Conservation (phyloP, 2,329 filamentous ascomycete species). For the Aspergillus ustus region DNA sequence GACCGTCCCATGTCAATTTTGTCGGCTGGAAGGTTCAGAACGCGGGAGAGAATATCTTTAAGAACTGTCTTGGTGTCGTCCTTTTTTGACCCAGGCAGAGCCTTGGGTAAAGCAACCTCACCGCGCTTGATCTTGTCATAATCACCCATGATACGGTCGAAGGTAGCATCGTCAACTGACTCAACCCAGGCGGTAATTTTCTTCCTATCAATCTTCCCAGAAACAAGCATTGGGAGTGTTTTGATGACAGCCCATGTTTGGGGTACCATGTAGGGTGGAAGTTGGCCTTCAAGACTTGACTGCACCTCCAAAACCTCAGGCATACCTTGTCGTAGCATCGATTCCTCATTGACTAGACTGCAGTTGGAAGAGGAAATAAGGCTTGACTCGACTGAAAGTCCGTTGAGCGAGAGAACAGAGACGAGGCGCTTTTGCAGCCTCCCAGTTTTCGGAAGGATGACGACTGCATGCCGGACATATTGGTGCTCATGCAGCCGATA, state of each 20-base stretch:
- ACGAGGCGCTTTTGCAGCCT: slow-evolving; percentile 49
- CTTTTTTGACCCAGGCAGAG: slow-evolving; percentile 22
- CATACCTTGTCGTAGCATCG: slow-evolving; percentile 22
- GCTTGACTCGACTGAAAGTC: slow-evolving; percentile 26
- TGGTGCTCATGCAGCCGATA: slow-evolving; percentile 37
- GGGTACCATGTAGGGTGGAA: slow-evolving; percentile 51
- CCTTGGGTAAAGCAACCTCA: slow-evolving; percentile 19
- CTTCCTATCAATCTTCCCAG: slow-evolving; percentile 41
- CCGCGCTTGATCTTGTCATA: slow-evolving; percentile 33
- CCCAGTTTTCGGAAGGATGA: slow-evolving; percentile 48
- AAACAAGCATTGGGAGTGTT: slow-evolving; percentile 41
- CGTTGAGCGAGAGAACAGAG: slow-evolving; percentile 47
- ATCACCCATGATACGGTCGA: slow-evolving; percentile 42
- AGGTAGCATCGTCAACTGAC: slow-evolving; percentile 41
- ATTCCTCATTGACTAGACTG: slow-evolving; percentile 39
- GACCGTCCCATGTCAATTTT: slow-evolving; percentile 37
- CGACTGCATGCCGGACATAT: slow-evolving; percentile 46
- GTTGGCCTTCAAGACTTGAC: slow-evolving; percentile 46
- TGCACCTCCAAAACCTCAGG: slow-evolving; percentile 23
- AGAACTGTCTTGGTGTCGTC: slow-evolving; percentile 15
- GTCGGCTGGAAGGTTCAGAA: slow-evolving; percentile 35
- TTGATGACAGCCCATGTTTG: slow-evolving; percentile 43
- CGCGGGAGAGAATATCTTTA: slow-evolving; percentile 36
- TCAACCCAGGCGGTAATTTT: slow-evolving; percentile 50
- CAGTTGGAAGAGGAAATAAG: slow-evolving; percentile 36